A percentile compares a stretch with the other conserved stretches of the same genome.
Evolutionary conservation across 441 rosid genomes (phyloP).

Genomic region (Viola pubescens): DNA sequence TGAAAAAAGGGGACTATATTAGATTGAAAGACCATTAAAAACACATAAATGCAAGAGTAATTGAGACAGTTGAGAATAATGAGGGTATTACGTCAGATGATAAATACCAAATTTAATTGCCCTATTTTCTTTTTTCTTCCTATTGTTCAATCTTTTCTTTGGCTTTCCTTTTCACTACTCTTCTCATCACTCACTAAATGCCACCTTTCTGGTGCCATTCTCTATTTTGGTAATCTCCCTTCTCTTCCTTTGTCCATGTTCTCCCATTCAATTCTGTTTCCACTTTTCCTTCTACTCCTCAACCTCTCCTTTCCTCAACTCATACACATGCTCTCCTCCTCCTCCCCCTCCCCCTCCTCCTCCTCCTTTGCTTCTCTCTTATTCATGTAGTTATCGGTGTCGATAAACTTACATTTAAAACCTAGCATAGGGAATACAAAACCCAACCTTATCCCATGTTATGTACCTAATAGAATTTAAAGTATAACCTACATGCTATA

Average conservation of each 20-base stretch:
- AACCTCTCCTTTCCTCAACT: slow-evolving; percentile 18
- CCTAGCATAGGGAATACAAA: slow-evolving; percentile 10
- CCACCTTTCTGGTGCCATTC: slow-evolving; percentile 36
- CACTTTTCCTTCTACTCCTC: slow-evolving; percentile 8
- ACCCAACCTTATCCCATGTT: background rate
- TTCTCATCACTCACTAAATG: slow-evolving; percentile 42
- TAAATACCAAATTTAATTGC: slow-evolving; percentile 67
- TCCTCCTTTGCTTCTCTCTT: slow-evolving; percentile 14
- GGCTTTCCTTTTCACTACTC: slow-evolving; percentile 24
- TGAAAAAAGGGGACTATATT: slow-evolving; percentile 37
- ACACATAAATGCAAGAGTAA: slow-evolving; percentile 93
- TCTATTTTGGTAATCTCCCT: slow-evolving; percentile 29
- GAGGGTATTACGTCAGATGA: slow-evolving; percentile 77
- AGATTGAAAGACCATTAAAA: slow-evolving; percentile 73
- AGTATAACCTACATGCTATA: background rate
- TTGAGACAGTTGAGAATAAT: slow-evolving; percentile 94
- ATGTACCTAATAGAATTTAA: background rate
- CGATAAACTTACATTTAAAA: background rate
- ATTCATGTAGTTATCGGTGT: background rate
- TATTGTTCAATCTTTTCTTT: slow-evolving; percentile 19
- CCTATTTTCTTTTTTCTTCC: slow-evolving; percentile 5
- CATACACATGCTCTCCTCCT: slow-evolving; percentile 10
- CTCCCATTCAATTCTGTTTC: slow-evolving; percentile 27
- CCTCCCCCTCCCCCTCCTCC: slow-evolving; percentile 6
- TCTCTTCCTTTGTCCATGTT: slow-evolving; percentile 21